Base-by-base conservation (phyloP, 2,329 filamentous ascomycete genomes). In the Diaporthe batatas region DNA sequence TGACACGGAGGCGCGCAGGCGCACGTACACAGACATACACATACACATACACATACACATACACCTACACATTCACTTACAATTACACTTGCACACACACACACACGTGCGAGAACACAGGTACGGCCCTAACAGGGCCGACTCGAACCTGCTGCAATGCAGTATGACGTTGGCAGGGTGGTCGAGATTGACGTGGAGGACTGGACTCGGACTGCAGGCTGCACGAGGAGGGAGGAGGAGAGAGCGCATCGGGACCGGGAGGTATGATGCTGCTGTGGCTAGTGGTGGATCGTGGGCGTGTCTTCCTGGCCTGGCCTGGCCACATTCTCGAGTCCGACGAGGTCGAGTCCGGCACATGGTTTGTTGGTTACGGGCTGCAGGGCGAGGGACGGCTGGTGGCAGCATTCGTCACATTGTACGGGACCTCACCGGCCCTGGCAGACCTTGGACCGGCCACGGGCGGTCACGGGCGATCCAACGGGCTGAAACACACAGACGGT, bases 141-240 rank as follows among this genome's bases (percentile, higher is more conserved):
- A 67, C 11, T 67, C 32, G 62, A 32, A 32, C 18, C 21, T 44
- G 53, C 18, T 23, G 34, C 42, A 68, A 65, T 44, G 73, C 73
- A 74, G 65, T 58, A 74, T 74, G 73, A 74, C 73, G 73, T 74
- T 68, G 47, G 39, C 55, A 29, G n/a, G 32, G 34, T 42, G 55
- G 25, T 25, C 32, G 47, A 49, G 39, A 32, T 74, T 67, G 73
- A 70, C 65, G 70, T 70, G 62, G 44, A 51, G 62, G 44, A 51
- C 47, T 67, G 73, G 73, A 74, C 64, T 74, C 58, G 64, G 73
- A 70, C 67, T 55, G 73, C 70, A 62, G 51, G 53, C 36, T 69
- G 72, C 55, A 49, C 29, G 14, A 53, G 53, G 39, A 42, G 39
- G 39, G 6, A 14, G 39, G n/a, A 29, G 58, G 39, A 47, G 39